Evolutionary conservation across 768 basidiomycete species (phyloP), one percentile per base, ranked within the genome.

Genomic region (Suillus occidentalis): DNA sequence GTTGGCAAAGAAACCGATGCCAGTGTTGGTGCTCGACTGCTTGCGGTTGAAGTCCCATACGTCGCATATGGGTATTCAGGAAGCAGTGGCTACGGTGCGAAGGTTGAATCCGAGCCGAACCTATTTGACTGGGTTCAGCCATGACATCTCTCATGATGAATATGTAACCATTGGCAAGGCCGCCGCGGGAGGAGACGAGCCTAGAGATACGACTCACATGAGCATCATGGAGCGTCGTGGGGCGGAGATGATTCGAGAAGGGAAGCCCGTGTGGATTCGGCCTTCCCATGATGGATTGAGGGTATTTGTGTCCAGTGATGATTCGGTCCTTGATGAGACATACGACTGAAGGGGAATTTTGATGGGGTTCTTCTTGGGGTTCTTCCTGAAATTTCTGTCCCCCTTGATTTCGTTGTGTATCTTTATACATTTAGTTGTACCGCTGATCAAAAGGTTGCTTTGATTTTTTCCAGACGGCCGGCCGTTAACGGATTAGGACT

Each of bases 41-140:
- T 79, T 97, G 40, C 82, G 86, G 60, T 81, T 92, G 3, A 71
- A 75, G 8, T 72, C 82, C 3, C 91, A 94, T 72, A 85, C 81
- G n/a, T 94, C 92, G 9, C 95, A 97, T 74, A 85, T 92, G 70
- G 91, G 91, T 5, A 71, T 95, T n/a, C 79, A 78, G 37, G 83
- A 89, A 66, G 82, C 93, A 2, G 77, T 92, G 4, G 75, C 73
- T 12, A 75, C 83, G 2, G 84, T 89, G 34, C 77, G 87, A 66
- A 79, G 82, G 66, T 77, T 95, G 61, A 79, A 82, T 22, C 88
- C 91, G 6, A 68, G 67, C 45, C 80, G 85, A 68, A 92, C 87
- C 18, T 95, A 95, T 72, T 74, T 93, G 63, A 84, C 83, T 10
- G 93, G 94, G 12, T 90, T 92, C 74, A 83, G 84, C 28, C 93